phyloP scores from a whole-genome alignment of 2,329 filamentous ascomycete genomes.

The Lachnellula subtilissima region DNA sequence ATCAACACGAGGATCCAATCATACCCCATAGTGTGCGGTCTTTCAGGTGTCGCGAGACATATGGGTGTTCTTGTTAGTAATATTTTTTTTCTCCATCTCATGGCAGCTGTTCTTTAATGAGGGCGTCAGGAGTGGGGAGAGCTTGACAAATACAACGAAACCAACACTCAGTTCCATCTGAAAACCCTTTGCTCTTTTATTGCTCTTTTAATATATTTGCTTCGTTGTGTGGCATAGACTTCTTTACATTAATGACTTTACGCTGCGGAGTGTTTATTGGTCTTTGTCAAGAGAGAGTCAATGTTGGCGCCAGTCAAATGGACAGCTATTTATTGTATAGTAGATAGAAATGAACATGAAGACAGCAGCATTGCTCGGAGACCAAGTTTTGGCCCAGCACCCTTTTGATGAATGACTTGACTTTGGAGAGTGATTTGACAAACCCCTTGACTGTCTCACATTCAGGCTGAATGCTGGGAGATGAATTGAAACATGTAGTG shows the following conservation, averaged over 20 bases:
- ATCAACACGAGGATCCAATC: constrained; percentile 31
- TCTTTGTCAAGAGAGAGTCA: constrained; percentile 5
- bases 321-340: constrained; percentile 5
- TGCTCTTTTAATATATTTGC: not conserved
- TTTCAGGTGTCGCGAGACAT: constrained; percentile 26
- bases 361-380: constrained; percentile 22
- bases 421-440: no score
- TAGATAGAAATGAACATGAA: constrained; percentile 2
- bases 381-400: constrained; percentile 25
- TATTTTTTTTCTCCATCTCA: not conserved
- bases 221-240: constrained; percentile 3
- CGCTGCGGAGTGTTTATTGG: constrained; percentile 25
- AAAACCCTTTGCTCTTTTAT: not conserved
- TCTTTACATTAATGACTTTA: constrained; percentile 15
- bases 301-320: constrained; percentile 11
- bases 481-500: no score
- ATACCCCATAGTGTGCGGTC: constrained; percentile 37
- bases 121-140: constrained; percentile 4
- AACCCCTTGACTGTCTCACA: no score
- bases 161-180: constrained; percentile 16
- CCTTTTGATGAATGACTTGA: constrained; percentile 1
- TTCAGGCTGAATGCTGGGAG: no score
- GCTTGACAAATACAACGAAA: constrained; percentile 14
- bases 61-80: constrained; percentile 1
- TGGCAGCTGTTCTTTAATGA: not conserved